These are phyloP conservation scores for Epithemia pelagica DNA, from an alignment of 108 stramenopile species.

Conservation along the genomic window DNA sequence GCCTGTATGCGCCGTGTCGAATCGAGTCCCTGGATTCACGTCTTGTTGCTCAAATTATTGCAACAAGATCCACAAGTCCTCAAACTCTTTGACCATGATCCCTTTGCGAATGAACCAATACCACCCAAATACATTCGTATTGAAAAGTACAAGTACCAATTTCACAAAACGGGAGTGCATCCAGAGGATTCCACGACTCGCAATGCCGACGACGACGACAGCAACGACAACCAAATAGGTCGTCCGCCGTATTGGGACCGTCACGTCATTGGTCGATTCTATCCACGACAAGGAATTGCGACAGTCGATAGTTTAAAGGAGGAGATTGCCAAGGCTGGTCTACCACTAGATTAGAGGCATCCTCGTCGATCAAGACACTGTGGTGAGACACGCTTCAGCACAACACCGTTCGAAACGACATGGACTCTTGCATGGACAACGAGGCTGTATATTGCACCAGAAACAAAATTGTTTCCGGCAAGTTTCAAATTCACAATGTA, in stretches of 20 bases:
- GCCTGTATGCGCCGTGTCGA: slow-evolving; percentile 23
- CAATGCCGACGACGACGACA: background rate
- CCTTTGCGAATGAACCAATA: slow-evolving; percentile 18
- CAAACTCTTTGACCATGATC: slow-evolving; percentile 40
- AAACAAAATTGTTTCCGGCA: too few species aligned
- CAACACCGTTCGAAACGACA: too few species aligned
- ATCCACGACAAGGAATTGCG: slow-evolving; percentile 43
- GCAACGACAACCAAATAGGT: background rate
- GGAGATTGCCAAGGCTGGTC: slow-evolving; percentile 12
- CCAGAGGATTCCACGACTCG: background rate
- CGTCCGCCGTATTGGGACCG: slow-evolving; percentile 46
- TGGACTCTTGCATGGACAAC: too few species aligned
- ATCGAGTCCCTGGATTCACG: slow-evolving; percentile 46
- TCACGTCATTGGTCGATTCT: slow-evolving; percentile 34
- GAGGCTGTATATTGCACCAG: too few species aligned
- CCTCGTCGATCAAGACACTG: too few species aligned
- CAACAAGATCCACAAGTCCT: slow-evolving; percentile 43
- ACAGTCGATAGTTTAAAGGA: slow-evolving; percentile 26
- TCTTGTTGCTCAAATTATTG: slow-evolving; percentile 39
- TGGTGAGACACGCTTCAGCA: too few species aligned
- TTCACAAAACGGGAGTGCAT: slow-evolving; percentile 3
- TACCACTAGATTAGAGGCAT: background rate
- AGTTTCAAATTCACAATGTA: too few species aligned
- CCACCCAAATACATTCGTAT: slow-evolving; percentile 52
- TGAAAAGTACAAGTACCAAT: slow-evolving; percentile 48